Evolutionary conservation across 2,329 filamentous ascomycete species (phyloP).

Genomic region (Pseudophaeomoniella oleicola): DNA sequence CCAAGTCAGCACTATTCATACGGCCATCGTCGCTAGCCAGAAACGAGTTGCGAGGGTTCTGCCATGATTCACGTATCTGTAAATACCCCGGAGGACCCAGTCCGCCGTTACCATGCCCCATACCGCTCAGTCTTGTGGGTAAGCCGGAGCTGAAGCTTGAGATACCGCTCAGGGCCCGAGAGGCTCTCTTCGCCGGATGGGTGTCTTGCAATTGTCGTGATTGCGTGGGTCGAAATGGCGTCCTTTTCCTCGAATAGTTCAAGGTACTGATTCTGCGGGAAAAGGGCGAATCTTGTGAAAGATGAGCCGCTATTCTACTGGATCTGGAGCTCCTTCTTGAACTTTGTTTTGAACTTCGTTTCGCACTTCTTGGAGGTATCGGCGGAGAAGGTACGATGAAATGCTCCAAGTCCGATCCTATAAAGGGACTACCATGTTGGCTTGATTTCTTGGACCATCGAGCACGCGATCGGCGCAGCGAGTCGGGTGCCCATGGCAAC

Average conservation of each 20-base stretch:
- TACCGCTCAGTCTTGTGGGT: conserved; percentile 24
- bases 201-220: conserved; percentile 17
- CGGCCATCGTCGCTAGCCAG: conserved; percentile 19
- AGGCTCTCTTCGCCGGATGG: conserved; percentile 19
- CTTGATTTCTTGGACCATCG: neutral
- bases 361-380: neutral
- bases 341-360: neutral
- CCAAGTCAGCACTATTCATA: conserved; percentile 19
- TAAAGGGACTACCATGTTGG: neutral
- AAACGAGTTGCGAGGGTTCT: conserved; percentile 19
- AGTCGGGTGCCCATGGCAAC: conserved; percentile 7
- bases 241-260: conserved; percentile 16
- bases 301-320: neutral
- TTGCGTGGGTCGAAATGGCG: conserved; percentile 21
- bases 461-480: conserved; percentile 3
- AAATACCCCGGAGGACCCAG: conserved; percentile 21
- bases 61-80: conserved; percentile 22
- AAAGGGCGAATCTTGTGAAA: neutral
- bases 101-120: conserved; percentile 25
- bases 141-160: conserved; percentile 21
- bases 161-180: conserved; percentile 23
- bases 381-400: neutral
- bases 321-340: neutral
- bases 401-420: neutral
- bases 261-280: conserved; percentile 12